Evolutionary conservation across 495 filamentous ascomycete genomes (phyloP).

Genomic region (Sporormia fimetaria): DNA sequence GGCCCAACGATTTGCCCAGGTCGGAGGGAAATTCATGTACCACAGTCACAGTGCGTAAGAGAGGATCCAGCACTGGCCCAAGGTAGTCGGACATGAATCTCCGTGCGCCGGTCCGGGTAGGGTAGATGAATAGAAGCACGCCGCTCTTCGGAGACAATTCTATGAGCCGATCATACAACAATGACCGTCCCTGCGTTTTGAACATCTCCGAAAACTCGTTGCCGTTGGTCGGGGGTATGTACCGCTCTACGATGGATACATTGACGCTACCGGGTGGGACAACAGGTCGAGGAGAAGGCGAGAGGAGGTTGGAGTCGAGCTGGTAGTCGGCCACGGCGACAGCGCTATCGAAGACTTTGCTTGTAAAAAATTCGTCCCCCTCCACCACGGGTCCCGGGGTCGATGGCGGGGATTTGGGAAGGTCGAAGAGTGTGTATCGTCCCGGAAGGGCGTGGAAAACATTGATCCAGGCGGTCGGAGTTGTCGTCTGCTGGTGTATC

Average conservation of each 20-base stretch:
- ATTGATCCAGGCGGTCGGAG: constrained; percentile 45
- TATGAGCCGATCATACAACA: constrained; percentile 54
- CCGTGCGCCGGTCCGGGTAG: constrained; percentile 49
- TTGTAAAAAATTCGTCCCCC: constrained; percentile 47
- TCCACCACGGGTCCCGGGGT: constrained; percentile 42
- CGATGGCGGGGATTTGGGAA: constrained; percentile 49
- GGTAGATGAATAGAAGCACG: constrained; percentile 57
- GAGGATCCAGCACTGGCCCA: constrained; percentile 54
- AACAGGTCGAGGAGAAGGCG: constrained; percentile 45
- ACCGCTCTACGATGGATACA: constrained; percentile 57
- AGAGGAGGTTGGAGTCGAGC: constrained; percentile 29
- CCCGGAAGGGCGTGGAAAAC: constrained; percentile 53
- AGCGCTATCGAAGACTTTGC: constrained; percentile 45
- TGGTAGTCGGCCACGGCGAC: constrained; percentile 47
- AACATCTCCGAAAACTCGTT: constrained; percentile 55
- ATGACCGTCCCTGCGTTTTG: constrained; percentile 42
- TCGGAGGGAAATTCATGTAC: constrained; percentile 52
- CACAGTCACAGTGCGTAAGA: constrained; percentile 54
- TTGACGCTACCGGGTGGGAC: constrained; percentile 54
- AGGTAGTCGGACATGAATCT: constrained; percentile 57
- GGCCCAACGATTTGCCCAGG: constrained; percentile 45
- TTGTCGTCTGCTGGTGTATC: constrained; percentile 42
- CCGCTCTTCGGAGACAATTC: constrained; percentile 53
- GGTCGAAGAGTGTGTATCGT: constrained; percentile 50
- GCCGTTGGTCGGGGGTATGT: constrained; percentile 52